Base-by-base conservation (phyloP, 2,329 filamentous ascomycete species). In the Rhinocladiella mackenziei region DNA sequence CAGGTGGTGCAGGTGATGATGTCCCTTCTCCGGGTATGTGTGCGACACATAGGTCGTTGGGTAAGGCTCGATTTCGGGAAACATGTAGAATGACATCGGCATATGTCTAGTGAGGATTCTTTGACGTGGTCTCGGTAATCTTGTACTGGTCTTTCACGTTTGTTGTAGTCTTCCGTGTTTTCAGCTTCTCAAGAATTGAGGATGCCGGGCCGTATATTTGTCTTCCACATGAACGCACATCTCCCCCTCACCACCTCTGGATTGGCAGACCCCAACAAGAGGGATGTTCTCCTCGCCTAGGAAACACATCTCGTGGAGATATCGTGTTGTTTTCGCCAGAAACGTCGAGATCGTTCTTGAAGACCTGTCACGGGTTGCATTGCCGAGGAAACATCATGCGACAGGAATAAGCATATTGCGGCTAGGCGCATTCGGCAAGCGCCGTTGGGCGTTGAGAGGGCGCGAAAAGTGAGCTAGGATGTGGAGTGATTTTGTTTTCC, bases 1-100 rank as follows among this genome's bases (percentile, higher is more conserved):
- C 3, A 53, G 14, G 40, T 53, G 50, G 36, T 39, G 50, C 13
- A 50, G 32, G 23, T 50, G 50, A 20, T 50, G 50, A 20, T 47
- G 42, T 2, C 50, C 46, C 25, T 49, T 49, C 33, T 53, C 50
- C 5, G 50, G 43, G 17, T 49, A 53, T 15, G 50, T 53, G 35
- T 50, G 50, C 32, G 50, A 23, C 38, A 53, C 47, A 31, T 47
- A 34, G 11, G 46, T 53, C 13, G 46, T 53, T 23, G 50, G 50
- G 36, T 53, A 53, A 15, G 50, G 50, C 11, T 50, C 46, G 14
- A 53, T 35, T 3, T 50, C 42, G 13, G 50, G 40, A 15, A 38
- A 45, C 25, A 42, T 19, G 48, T 46, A 53, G 29, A 31, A 53
- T 8, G 42, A 32, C 32, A 48, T 47, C 22, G 32, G 5, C 7